phyloP scores from a whole-genome alignment of 2,329 filamentous ascomycete species.

The Stagonosporopsis chrysanthemi region DNA sequence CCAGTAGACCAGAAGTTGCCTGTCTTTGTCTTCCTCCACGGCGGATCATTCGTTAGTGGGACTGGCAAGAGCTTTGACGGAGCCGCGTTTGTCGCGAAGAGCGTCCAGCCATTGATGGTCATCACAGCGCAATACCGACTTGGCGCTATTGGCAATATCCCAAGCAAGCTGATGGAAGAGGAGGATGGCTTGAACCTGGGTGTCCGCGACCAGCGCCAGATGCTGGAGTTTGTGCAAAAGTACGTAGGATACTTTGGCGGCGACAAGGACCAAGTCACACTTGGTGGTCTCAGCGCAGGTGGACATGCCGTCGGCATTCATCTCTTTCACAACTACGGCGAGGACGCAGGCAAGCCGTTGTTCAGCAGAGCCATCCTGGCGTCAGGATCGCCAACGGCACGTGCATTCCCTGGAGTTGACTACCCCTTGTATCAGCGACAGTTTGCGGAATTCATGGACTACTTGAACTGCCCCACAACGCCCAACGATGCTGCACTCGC shows the following conservation, averaged over 20 bases:
- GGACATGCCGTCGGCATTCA: slow-evolving; percentile 48
- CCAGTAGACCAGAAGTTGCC: slow-evolving; percentile 40
- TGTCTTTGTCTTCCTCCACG: slow-evolving; percentile 43
- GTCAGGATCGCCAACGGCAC: slow-evolving; percentile 46
- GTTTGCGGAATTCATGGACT: slow-evolving; percentile 41
- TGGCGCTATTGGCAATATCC: slow-evolving; percentile 44
- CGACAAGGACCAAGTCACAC: slow-evolving; percentile 49
- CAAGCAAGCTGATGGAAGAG: slow-evolving; percentile 44
- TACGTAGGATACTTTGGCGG: slow-evolving; percentile 51
- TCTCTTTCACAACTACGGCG: slow-evolving; percentile 48
- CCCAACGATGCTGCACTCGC: slow-evolving; percentile 42
- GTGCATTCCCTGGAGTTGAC: slow-evolving; percentile 44
- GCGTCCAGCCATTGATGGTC: slow-evolving; percentile 42
- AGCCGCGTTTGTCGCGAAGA: slow-evolving; percentile 43
- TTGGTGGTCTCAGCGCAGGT: slow-evolving; percentile 53
- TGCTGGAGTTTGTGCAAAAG: slow-evolving; percentile 50
- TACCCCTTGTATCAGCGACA: slow-evolving; percentile 43
- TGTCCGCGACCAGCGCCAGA: slow-evolving; percentile 39
- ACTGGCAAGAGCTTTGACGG: slow-evolving; percentile 45
- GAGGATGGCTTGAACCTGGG: slow-evolving; percentile 46
- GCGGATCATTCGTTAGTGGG: slow-evolving; percentile 42
- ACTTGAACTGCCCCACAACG: slow-evolving; percentile 36
- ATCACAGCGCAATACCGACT: slow-evolving; percentile 48
- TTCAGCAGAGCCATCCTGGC: slow-evolving; percentile 46
- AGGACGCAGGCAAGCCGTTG: slow-evolving; percentile 38